These are phyloP conservation scores for Boletus subcaerulescens DNA, from an alignment of 768 basidiomycete species.

Conservation along the genomic window DNA sequence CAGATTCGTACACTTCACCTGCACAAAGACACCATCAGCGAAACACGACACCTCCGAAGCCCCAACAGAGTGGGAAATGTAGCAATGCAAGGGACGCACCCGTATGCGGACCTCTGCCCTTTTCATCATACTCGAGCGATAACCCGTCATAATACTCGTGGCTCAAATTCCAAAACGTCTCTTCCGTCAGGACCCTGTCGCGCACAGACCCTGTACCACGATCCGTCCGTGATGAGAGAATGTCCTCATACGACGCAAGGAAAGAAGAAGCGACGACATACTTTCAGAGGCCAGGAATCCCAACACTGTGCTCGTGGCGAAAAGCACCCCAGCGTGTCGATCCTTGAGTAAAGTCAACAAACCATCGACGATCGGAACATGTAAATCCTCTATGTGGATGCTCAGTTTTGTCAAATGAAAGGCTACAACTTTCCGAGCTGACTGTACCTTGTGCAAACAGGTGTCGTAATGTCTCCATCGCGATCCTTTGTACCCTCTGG, in stretches of 20 bases:
- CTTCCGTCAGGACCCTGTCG: constrained; percentile 9
- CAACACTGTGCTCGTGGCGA: constrained; percentile 13
- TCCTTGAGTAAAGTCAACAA: constrained; percentile 19
- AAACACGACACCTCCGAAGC: too few species aligned
- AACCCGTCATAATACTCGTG: constrained; percentile 19
- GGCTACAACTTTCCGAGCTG: not conserved
- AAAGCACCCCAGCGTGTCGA: constrained; percentile 14
- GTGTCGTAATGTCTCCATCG: constrained; percentile 8
- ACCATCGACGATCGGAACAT: constrained; percentile 4
- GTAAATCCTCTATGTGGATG: constrained; percentile 11
- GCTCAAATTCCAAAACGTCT: constrained; percentile 18
- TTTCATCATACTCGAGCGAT: constrained; percentile 13
- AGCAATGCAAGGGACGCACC: constrained; percentile 6
- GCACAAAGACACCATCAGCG: not conserved
- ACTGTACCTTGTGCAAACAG: constrained; percentile 16
- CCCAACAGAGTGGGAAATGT: not conserved
- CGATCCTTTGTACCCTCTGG: constrained; percentile 16
- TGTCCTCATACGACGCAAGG: not conserved
- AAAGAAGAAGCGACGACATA: constrained; percentile 1
- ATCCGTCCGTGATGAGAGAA: not conserved
- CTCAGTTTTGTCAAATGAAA: not conserved
- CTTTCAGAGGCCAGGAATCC: constrained; percentile 11
- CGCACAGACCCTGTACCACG: constrained; percentile 13
- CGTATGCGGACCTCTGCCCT: constrained; percentile 5
- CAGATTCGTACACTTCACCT: constrained; percentile 24